Percentiles rank a stretch among this genome's conserved stretches.
Evolutionary conservation across 768 basidiomycete genomes (phyloP).

Genomic region (Lactarius hengduanensis): DNA sequence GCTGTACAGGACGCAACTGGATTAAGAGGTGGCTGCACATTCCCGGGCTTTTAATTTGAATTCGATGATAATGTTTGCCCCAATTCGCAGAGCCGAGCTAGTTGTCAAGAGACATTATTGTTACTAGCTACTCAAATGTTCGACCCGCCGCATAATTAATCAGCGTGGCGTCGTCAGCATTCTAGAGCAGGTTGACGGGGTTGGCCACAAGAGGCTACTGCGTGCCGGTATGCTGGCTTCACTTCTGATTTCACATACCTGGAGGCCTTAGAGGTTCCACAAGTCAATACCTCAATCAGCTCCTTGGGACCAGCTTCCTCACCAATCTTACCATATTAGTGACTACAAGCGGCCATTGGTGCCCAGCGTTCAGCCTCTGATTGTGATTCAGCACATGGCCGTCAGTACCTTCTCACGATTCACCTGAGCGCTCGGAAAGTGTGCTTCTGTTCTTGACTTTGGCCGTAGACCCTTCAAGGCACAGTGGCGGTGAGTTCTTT

Average conservation of each 20-base stretch:
- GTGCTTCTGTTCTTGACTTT: conserved; percentile 6
- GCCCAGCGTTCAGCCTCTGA: background rate
- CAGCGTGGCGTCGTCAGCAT: conserved; percentile 10
- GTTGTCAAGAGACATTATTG: background rate
- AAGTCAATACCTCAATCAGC: background rate
- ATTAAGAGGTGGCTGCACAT: background rate
- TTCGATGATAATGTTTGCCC: conserved; percentile 10
- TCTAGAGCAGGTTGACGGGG: background rate
- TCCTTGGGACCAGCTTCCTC: background rate
- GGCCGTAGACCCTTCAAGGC: conserved; percentile 2
- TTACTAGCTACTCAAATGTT: too few species aligned
- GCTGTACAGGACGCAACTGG: background rate
- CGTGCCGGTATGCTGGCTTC: conserved; percentile 1
- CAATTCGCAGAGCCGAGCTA: background rate
- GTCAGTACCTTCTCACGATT: conserved; percentile 8
- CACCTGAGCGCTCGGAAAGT: background rate
- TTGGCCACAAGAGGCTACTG: background rate
- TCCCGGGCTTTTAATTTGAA: background rate
- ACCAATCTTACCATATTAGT: background rate
- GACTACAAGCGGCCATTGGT: background rate
- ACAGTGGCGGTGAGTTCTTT: conserved; percentile 7
- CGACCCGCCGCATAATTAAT: conserved; percentile 6
- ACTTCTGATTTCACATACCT: background rate
- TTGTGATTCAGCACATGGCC: conserved; percentile 11
- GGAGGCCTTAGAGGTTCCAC: conserved; percentile 6